phyloP scores from a whole-genome alignment of 352 stramenopile species.

The Pythium inflatum region DNA sequence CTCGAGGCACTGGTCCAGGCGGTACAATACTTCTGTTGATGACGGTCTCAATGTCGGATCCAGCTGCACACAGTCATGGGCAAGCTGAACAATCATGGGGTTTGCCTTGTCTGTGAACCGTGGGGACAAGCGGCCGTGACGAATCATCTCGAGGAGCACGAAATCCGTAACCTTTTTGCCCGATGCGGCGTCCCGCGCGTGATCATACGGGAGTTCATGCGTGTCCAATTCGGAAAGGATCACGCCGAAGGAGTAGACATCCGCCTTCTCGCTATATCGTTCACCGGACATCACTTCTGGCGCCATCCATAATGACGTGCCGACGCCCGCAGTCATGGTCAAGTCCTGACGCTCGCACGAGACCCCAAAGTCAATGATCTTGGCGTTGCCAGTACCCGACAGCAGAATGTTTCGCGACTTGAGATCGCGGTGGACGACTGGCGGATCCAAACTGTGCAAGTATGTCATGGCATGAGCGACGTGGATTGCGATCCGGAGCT shows the following conservation, averaged over 20 bases:
- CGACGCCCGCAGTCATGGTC: slow-evolving; percentile 46
- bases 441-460: slow-evolving; percentile 38
- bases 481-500: slow-evolving; percentile 43
- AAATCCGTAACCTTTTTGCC: not conserved
- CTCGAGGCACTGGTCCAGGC: no score
- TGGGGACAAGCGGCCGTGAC: slow-evolving; percentile 33
- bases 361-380: slow-evolving; percentile 52
- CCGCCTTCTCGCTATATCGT: slow-evolving; percentile 39
- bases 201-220: slow-evolving; percentile 36
- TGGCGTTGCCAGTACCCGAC: slow-evolving; percentile 32
- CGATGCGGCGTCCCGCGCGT: slow-evolving; percentile 8
- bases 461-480: slow-evolving; percentile 41
- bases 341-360: slow-evolving; percentile 31
- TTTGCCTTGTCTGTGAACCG: slow-evolving; percentile 37
- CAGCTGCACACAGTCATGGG: slow-evolving; percentile 31
- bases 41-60: slow-evolving; percentile 34
- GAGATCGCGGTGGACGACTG: slow-evolving; percentile 45
- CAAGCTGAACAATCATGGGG: slow-evolving; percentile 15
- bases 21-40: not conserved
- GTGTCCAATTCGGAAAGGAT: slow-evolving; percentile 53
- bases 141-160: slow-evolving; percentile 38
- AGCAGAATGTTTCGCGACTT: slow-evolving; percentile 53
- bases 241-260: slow-evolving; percentile 87
- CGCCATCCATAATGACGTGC: slow-evolving; percentile 47
- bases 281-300: slow-evolving; percentile 41